Conservation (phyloP, 169 alveolate species). For the Cryptosporidium bovis region DNA sequence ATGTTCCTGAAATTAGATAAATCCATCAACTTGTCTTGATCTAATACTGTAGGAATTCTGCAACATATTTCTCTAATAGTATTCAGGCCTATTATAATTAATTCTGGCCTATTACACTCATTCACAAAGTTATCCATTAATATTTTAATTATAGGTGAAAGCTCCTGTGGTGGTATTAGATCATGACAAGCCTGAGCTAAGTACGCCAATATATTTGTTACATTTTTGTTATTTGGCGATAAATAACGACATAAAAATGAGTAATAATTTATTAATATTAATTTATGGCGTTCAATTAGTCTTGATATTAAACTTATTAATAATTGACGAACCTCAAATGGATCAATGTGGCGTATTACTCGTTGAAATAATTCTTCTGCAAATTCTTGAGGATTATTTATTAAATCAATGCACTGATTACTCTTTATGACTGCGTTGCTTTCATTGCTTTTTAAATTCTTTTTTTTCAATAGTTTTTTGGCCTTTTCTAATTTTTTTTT, state of each 20-base stretch:
- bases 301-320: conserved; percentile 86
- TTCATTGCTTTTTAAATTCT: conserved; percentile 10
- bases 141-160: conserved; percentile 86
- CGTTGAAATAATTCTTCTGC: conserved; percentile 84
- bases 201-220: conserved; percentile 86
- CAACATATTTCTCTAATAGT: conserved; percentile 86
- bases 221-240: conserved; percentile 86
- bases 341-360: conserved; percentile 70
- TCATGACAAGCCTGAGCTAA: conserved; percentile 90
- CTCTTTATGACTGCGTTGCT: conserved; percentile 18
- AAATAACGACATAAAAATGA: conserved; percentile 83
- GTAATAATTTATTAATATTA: conserved; percentile 82
- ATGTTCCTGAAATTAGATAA: conserved; percentile 82
- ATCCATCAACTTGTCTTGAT: conserved; percentile 81
- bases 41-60: conserved; percentile 86
- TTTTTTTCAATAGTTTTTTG: conserved; percentile 12
- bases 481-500: conserved; percentile 71
- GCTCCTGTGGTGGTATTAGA: conserved; percentile 86
- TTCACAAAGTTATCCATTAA: conserved; percentile 85
- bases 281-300: conserved; percentile 86
- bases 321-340: conserved; percentile 82
- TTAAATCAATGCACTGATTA: conserved; percentile 82
- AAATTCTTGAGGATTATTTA: conserved; percentile 85
- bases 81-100: conserved; percentile 86
- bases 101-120: conserved; percentile 83